Conservation (phyloP, 768 basidiomycete species). For the Roridomyces roridus region DNA sequence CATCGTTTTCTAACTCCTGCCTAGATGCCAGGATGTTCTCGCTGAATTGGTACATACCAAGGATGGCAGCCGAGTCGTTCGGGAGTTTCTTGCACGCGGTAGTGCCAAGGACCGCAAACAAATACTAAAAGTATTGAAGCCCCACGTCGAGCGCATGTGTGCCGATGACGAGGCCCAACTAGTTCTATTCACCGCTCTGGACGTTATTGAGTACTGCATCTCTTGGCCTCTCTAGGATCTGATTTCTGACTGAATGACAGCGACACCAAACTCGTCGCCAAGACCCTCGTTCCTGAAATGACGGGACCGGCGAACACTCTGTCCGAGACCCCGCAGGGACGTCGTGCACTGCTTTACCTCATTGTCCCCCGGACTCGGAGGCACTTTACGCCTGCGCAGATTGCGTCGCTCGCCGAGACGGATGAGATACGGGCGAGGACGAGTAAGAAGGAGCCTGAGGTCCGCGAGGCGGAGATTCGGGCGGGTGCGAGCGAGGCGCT, state of each 20-base stretch:
- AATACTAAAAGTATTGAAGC: constrained; percentile 87
- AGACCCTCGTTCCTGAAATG: constrained; percentile 78
- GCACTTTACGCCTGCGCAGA: constrained; percentile 88
- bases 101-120: constrained; percentile 95
- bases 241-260: constrained; percentile 44
- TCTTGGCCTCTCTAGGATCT: background rate
- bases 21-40: constrained; percentile 81
- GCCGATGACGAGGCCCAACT: constrained; percentile 89
- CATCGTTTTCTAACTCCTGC: background rate
- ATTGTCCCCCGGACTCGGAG: constrained; percentile 82
- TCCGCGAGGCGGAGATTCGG: constrained; percentile 74
- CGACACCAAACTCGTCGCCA: constrained; percentile 89
- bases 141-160: constrained; percentile 89
- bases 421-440: constrained; percentile 72
- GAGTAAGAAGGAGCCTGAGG: constrained; percentile 78
- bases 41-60: constrained; percentile 95
- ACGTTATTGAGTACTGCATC: constrained; percentile 80
- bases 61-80: constrained; percentile 85
- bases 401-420: constrained; percentile 73
- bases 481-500: constrained; percentile 77
- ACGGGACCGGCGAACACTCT: constrained; percentile 62
- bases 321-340: constrained; percentile 71
- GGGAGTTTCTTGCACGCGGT: constrained; percentile 84
- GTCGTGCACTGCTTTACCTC: constrained; percentile 83
- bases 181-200: constrained; percentile 88